These are phyloP conservation scores for Yarrowia deformans DNA, from an alignment of 805 yeast species.

Conservation along the genomic window DNA sequence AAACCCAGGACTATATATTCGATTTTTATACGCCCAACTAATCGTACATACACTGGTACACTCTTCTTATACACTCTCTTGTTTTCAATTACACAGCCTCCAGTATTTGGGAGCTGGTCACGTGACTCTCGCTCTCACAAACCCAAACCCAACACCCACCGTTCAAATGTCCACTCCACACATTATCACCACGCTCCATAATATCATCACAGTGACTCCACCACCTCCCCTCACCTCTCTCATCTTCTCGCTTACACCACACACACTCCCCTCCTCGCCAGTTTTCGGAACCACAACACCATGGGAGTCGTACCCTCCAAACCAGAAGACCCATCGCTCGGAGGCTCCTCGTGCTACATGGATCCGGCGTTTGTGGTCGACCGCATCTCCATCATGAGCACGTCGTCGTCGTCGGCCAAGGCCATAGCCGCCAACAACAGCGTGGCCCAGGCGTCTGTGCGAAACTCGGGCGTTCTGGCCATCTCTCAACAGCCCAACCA, in stretches of 20 bases:
- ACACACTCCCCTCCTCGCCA: too few species aligned
- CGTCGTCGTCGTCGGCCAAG: slow-evolving; percentile 28
- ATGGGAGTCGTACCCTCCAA: slow-evolving; percentile 37
- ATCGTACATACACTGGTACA: too few species aligned
- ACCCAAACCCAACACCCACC: background rate
- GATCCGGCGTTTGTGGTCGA: slow-evolving; percentile 35
- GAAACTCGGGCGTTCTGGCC: slow-evolving; percentile 32
- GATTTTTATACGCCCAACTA: too few species aligned
- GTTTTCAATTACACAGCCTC: background rate
- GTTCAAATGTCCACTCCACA: background rate
- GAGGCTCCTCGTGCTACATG: slow-evolving; percentile 18
- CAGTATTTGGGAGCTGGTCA: background rate
- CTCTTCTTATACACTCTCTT: too few species aligned
- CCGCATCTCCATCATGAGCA: slow-evolving; percentile 33
- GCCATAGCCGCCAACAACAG: slow-evolving; percentile 36
- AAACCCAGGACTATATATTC: too few species aligned
- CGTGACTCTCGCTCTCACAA: background rate
- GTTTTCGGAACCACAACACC: background rate
- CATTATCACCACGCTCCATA: slow-evolving; percentile 2
- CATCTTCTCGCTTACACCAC: too few species aligned
- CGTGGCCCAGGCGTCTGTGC: slow-evolving; percentile 3
- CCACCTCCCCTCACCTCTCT: too few species aligned
- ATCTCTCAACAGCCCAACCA: slow-evolving; percentile 15
- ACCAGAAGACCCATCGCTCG: slow-evolving; percentile 11
- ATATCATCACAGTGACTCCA: background rate